Evolutionary conservation across 306 rosid genomes (phyloP).

Genomic region (Purshia tridentata): DNA sequence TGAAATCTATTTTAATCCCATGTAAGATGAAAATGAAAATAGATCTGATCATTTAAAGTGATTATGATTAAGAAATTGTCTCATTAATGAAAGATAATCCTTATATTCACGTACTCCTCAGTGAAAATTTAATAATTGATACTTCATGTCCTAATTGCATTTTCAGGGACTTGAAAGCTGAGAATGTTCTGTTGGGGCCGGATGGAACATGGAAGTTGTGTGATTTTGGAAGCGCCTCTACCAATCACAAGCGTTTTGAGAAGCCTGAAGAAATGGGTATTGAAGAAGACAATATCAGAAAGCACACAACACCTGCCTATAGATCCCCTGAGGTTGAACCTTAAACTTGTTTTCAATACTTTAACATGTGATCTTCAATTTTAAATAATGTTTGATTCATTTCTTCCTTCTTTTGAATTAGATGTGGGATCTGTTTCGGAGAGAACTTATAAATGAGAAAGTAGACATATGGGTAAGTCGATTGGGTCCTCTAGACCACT

Average conservation of each 20-base stretch:
- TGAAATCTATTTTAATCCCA: neutral
- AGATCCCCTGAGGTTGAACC: slow-evolving; percentile 84
- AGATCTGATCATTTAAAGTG: neutral
- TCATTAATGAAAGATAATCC: neutral
- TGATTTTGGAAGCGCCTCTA: slow-evolving; percentile 94
- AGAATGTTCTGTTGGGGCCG: slow-evolving; percentile 70
- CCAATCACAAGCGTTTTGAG: slow-evolving; percentile 90
- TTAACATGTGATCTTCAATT: slow-evolving; percentile 1
- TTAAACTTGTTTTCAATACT: slow-evolving; percentile 18
- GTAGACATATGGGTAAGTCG: slow-evolving; percentile 97
- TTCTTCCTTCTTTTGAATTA: slow-evolving; percentile 29
- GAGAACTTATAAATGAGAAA: slow-evolving; percentile 85
- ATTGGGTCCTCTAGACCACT: slow-evolving; percentile 21
- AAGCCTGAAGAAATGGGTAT: slow-evolving; percentile 98
- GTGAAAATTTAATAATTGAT: neutral
- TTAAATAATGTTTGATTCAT: slow-evolving; percentile 14
- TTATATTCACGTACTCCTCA: neutral
- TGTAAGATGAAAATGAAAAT: neutral
- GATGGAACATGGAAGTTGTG: slow-evolving; percentile 95
- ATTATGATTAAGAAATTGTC: neutral
- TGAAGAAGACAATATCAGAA: slow-evolving; percentile 98
- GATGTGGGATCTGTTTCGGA: slow-evolving; percentile 98
- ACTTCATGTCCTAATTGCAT: neutral
- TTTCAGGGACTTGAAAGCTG: slow-evolving; percentile 90
- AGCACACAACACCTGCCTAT: slow-evolving; percentile 96